Evolutionary conservation across 2,329 filamentous ascomycete genomes (phyloP), one percentile per base, ranked within the genome.

Genomic region (Verticillium zaregamsianum): DNA sequence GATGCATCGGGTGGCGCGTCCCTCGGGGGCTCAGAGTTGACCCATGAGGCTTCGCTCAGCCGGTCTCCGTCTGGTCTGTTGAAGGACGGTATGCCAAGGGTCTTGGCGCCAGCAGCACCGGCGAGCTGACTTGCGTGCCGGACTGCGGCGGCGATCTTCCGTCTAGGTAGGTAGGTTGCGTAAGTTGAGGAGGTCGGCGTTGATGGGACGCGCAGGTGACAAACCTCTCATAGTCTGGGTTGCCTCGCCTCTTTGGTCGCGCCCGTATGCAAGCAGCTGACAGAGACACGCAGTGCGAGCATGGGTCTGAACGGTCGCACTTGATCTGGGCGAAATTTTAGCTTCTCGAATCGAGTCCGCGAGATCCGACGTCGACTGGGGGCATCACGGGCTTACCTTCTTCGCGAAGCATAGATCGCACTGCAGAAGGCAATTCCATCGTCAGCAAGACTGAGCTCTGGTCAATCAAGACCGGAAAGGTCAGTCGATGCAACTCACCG

Each of bases 181-280:
- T 20, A 20, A 12, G 45, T 35, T 9, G 14, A 35, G 5, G 28
- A 28, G 28, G 4, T 35, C 11, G 33, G 14, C 9, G 9, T 35
- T 8, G n/a, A 14, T 25, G n/a, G 20, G n/a, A 23, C 25, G 45
- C 45, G 4, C 4, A 11, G 33, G 14, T 35, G 33, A 35, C 55
- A 15, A 37, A 57, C 57, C 57, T 39, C 31, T 58, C 57, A 58
- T 58, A 58, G 37, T 58, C 57, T n/a, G 57, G 57, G 31, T 58
- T 58, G 25, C 57, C 57, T 17, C 57, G 35, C 25, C 57, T 58
- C 23, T 58, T 58, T 9, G 57, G 57, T 11, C 57, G 57, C 20
- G 37, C 37, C 37, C 57, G 57, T 8, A 58, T 58, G 25, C 57
- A 58, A 4, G 39, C 57, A 9, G 57, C 57, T 45, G 40, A 40